phyloP scores from a whole-genome alignment of 495 filamentous ascomycete genomes.

The Penicillium cataractarum region DNA sequence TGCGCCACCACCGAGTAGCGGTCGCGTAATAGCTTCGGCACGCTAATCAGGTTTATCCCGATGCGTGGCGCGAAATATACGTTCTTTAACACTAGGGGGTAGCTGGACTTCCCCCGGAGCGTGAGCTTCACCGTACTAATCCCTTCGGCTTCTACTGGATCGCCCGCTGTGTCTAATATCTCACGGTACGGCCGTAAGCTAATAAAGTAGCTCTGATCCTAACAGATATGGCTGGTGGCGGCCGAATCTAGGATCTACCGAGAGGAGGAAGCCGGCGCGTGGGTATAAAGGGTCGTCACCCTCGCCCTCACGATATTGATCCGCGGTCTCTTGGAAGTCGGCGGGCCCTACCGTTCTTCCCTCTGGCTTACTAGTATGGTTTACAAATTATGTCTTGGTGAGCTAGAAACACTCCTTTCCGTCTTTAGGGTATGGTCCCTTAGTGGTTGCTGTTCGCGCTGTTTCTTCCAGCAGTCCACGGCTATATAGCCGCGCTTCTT shows the following conservation, averaged over 20 bases:
- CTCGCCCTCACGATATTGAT: background rate
- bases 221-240: background rate
- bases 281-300: background rate
- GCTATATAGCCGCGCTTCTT: background rate
- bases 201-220: background rate
- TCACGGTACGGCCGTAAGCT: background rate
- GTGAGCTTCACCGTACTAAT: background rate
- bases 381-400: background rate
- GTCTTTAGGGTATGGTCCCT: background rate
- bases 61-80: background rate
- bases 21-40: background rate
- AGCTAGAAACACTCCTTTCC: background rate
- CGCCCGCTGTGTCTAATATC: background rate
- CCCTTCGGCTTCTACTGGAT: too few species aligned
- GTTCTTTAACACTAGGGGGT: background rate
- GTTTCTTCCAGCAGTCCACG: background rate
- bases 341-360: background rate
- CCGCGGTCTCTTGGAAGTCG: background rate
- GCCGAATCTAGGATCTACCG: background rate
- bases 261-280: background rate
- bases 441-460: background rate
- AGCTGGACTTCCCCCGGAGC: background rate
- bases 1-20: background rate
- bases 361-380: background rate
- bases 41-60: background rate